Base-by-base conservation (phyloP, 257 asterid genomes). In the Petunia secreta region DNA sequence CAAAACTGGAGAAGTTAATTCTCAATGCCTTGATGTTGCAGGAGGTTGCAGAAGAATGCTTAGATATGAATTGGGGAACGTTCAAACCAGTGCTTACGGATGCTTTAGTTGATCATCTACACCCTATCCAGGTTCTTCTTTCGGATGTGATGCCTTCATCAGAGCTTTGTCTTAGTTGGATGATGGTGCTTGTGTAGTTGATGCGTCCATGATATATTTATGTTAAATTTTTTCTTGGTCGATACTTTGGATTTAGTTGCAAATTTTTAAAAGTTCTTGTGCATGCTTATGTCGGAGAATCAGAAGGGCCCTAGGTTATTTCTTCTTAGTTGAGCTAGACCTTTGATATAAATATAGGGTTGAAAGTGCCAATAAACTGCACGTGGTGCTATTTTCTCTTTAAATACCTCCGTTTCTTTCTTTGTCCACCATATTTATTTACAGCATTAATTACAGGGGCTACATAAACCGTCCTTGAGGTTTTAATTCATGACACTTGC, bases 1-100 rank as follows among this genome's bases (percentile, higher is more conserved):
- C 77, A 67, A 58, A 75, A 63, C 80, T 73, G 50, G 58, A 66
- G 37, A 55, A 63, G 73, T 67, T 52, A 52, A 37, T 64, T 79
- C 76, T 36, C 74, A 79, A 38, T 64, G 62, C 37, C 60, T 57
- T 82, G 82, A 80, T 67, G 68, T 38, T 83, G 83, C 91, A 96
- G 98, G 98, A 96, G 84, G 94, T 94, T 83, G 88, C 85, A 39
- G 92, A 91, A 81, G 98, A 93, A 87, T 93, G 99, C 89, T 88
- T 73, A 84, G 85, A 87, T 79, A 88, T 96, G 98, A 96, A 78
- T 81, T 96, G 99, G 98, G 99, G 98, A 83, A 81, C 94, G 59
- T 96, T 96, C 85, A 94, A 96, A 75, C 80, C 90, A 80, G 63
- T 96, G 67, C 91, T 94, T 52, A 89, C 97, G 0, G 98, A 92